Evolutionary conservation across 2,329 filamentous ascomycete species (phyloP), one percentile per base, ranked within the genome.

Genomic region (Zymoseptoria pseudotritici): DNA sequence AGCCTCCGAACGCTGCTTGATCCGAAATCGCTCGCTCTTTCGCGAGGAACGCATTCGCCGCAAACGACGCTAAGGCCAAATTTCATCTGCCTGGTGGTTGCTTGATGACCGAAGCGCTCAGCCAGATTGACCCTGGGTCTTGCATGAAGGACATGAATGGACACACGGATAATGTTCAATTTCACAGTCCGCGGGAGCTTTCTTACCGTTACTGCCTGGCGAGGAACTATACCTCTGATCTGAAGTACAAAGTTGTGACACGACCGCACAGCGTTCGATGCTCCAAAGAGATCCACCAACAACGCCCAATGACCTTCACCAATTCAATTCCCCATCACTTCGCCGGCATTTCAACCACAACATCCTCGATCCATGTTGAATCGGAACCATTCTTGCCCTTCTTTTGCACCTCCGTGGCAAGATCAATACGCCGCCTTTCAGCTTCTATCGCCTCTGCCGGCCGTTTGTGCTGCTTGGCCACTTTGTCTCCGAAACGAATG

Each of bases 391-490:
- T 55, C 9, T 50, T 53, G 24, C 52, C 53, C 10, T 52, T 42
- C 13, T 50, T 53, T n/a, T 59, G 24, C 6, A 49, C 46, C 19
- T 55, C 46, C 9, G 57, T 59, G n/a, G 60, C 54, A 4, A 58
- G 50, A n/a, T 57, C 60, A n/a, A 69, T 63, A n/a, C 67, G 63
- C 24, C 53, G 49, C 50, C 60, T 58, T 51, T 69, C 67, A 6
- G 67, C 66, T 50, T 69, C 67, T 19, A 67, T 65, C 7, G 62
- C 65, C 42, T 63, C 62, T 10, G 57, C 24, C 13, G 67, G 66
- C n/a, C 66, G 58, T 7, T 61, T 46, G n/a, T 63, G 59, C 49
- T 66, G 65, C 59, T 67, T 67, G 2, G 65, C 66, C 4, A 63
- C 54, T 56, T 66, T 65, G 50, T 69, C 61, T 6, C 65, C 58